A percentile compares a stretch with the other conserved stretches of the same genome.
These are phyloP conservation scores for Pleurotus tuber-regium DNA, from an alignment of 768 basidiomycete species.

Conservation along the genomic window DNA sequence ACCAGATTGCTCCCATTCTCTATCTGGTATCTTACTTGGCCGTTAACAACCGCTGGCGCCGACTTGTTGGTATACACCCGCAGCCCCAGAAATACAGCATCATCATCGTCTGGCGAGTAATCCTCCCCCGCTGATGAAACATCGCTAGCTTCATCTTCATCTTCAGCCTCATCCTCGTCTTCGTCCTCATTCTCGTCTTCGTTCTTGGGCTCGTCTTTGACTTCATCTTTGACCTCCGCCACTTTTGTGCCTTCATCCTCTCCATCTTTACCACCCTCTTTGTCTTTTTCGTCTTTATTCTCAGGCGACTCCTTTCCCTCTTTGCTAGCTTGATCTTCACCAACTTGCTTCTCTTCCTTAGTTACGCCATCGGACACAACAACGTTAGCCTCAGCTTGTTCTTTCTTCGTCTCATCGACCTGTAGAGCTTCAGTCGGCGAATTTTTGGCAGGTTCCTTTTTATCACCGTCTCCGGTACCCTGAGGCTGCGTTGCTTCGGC, in stretches of 20 bases:
- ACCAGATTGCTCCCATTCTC: too few species aligned
- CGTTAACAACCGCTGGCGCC: constrained; percentile 27
- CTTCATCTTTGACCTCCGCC: not conserved
- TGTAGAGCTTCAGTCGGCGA: not conserved
- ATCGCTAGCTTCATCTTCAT: not conserved
- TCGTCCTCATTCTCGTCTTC: not conserved
- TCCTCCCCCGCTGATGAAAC: not conserved
- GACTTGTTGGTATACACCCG: constrained; percentile 38
- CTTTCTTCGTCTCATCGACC: not conserved
- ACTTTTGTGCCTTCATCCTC: not conserved
- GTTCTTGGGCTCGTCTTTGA: constrained; percentile 8
- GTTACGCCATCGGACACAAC: not conserved
- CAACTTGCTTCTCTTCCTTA: not conserved
- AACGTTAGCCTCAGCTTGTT: not conserved
- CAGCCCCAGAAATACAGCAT: constrained; percentile 30
- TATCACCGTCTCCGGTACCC: not conserved
- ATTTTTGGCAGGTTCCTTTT: constrained; percentile 1
- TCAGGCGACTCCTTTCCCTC: not conserved
- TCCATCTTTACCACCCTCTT: not conserved
- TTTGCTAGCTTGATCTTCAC: not conserved
- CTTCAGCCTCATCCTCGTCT: constrained; percentile 5
- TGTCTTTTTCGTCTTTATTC: not conserved
- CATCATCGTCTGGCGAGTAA: not conserved
- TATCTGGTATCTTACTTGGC: constrained; percentile 29
- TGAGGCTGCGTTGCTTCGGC: not conserved